A percentile compares a stretch with the other conserved stretches of the same genome.
phyloP scores from a whole-genome alignment of 1,284 basidiomycete genomes.

The Trichosporon sp. region DNA sequence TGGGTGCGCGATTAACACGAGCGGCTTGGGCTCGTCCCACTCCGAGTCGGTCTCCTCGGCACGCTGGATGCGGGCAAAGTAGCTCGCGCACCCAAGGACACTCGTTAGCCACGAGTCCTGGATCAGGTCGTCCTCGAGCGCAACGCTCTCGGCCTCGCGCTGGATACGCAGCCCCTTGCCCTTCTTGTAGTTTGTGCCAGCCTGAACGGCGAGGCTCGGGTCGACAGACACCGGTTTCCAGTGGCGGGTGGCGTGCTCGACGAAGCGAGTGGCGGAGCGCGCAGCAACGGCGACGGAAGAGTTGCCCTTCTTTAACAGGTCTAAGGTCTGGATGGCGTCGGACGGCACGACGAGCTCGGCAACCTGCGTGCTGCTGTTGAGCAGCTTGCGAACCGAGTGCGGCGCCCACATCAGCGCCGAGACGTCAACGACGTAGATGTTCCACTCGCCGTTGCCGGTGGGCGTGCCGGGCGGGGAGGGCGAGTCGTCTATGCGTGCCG shows the following conservation, averaged over 20 bases:
- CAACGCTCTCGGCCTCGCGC: conserved; percentile 37
- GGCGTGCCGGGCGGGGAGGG: conserved; percentile 21
- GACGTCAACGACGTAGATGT: conserved; percentile 72
- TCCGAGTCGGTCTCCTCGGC: conserved; percentile 29
- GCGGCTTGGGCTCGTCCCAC: conserved; percentile 33
- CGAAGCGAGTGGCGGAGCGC: conserved; percentile 52
- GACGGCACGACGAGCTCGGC: conserved; percentile 74
- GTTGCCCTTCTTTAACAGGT: conserved; percentile 87
- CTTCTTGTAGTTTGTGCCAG: conserved; percentile 42
- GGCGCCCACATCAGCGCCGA: conserved; percentile 83
- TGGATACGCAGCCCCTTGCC: conserved; percentile 47
- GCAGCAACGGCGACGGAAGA: conserved; percentile 75
- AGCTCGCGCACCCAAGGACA: conserved; percentile 47
- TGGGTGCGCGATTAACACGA: conserved; percentile 49
- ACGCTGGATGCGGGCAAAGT: conserved; percentile 38
- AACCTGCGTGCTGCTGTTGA: conserved; percentile 68
- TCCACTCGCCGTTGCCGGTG: conserved; percentile 26
- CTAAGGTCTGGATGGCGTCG: conserved; percentile 89
- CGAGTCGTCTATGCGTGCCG: conserved; percentile 27
- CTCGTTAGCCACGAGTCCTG: conserved; percentile 40
- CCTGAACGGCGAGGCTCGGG: conserved; percentile 41
- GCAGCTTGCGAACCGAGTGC: conserved; percentile 76
- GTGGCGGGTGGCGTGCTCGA: conserved; percentile 53
- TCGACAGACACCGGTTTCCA: conserved; percentile 39
- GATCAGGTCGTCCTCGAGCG: conserved; percentile 22